A percentile compares a stretch with the other conserved stretches of the same genome.
Conservation (phyloP, 1,284 basidiomycete species). For the Peniophora sp. region DNA sequence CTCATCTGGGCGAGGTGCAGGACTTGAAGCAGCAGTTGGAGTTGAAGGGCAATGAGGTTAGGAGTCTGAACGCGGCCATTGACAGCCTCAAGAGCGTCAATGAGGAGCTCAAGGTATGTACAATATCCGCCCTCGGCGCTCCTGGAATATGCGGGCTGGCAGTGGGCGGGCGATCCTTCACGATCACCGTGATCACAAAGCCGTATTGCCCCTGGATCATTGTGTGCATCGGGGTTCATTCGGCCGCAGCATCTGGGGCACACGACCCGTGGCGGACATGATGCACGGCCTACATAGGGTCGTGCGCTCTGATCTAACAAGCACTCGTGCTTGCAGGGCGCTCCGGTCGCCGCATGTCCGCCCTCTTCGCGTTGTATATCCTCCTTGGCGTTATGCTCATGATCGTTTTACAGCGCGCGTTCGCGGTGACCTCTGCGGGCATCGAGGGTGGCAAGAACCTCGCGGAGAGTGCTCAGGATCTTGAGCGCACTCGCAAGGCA, state of each 20-base stretch:
- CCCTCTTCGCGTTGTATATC: not conserved
- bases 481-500: constrained; percentile 94
- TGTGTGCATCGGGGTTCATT: no score
- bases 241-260: no score
- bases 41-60: constrained; percentile 78
- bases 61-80: constrained; percentile 78
- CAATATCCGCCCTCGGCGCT: no score
- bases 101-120: constrained; percentile 91
- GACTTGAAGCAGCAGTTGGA: constrained; percentile 92
- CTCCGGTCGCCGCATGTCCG: no score
- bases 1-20: constrained; percentile 79
- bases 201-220: no score
- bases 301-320: no score
- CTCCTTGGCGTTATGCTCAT: not conserved
- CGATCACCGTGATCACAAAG: no score
- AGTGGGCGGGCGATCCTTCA: no score
- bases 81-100: constrained; percentile 95
- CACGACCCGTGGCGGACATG: no score
- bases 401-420: constrained; percentile 65
- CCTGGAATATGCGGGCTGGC: no score
- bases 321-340: no score
- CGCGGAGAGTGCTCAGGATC: constrained; percentile 93
- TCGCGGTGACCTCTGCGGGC: constrained; percentile 93
- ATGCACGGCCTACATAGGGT: no score
- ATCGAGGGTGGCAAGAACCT: constrained; percentile 95